Evolutionary conservation across 345 rosid species (phyloP).

Genomic region (Firmiana major): DNA sequence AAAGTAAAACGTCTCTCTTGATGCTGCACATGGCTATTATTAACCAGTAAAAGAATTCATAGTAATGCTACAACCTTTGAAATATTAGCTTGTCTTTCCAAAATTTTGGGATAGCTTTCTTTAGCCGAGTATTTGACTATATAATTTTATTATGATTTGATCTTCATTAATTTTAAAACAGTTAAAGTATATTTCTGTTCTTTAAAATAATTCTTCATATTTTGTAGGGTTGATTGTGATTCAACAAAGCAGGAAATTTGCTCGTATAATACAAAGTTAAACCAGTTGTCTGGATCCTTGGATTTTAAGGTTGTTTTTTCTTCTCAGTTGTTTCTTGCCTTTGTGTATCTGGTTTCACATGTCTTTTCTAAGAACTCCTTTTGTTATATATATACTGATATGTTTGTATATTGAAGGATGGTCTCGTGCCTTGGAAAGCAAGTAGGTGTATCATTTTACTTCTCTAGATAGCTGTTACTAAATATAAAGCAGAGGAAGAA

Average conservation of each 20-base stretch:
- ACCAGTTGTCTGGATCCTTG: constrained; percentile 21
- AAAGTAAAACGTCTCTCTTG: background rate
- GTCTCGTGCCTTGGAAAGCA: background rate
- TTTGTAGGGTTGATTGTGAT: constrained; percentile 37
- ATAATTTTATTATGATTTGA: background rate
- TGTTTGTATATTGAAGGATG: background rate
- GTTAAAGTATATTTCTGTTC: too few species aligned
- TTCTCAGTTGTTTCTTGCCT: background rate
- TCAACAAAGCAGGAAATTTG: constrained; percentile 25
- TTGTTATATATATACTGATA: background rate
- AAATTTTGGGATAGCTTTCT: background rate
- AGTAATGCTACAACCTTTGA: background rate
- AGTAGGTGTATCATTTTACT: background rate
- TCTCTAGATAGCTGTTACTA: background rate
- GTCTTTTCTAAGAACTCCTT: background rate
- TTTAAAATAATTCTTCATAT: background rate
- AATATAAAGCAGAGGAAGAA: background rate
- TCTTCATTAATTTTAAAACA: background rate
- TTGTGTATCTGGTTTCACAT: background rate
- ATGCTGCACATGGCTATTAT: background rate
- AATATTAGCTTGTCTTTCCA: background rate
- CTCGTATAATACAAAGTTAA: constrained; percentile 29
- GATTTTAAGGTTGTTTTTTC: constrained; percentile 34
- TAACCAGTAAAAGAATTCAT: background rate
- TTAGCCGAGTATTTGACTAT: background rate